phyloP scores from a whole-genome alignment of 2,329 filamentous ascomycete genomes.

The Penicillium sp. region DNA sequence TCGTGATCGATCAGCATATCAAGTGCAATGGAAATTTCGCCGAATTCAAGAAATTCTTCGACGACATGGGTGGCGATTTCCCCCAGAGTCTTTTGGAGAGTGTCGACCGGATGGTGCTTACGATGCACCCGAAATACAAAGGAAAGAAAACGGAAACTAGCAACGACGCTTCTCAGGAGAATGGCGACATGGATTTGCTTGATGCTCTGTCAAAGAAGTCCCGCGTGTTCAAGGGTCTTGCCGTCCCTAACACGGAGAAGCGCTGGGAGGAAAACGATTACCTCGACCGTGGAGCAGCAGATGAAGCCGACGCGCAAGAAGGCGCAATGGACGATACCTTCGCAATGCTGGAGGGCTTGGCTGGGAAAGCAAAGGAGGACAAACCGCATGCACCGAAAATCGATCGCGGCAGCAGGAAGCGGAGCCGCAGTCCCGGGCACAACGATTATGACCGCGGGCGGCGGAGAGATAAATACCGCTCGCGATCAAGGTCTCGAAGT shows the following conservation, averaged over 20 bases:
- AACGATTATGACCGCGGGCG: constrained; percentile 50
- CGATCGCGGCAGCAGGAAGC: constrained; percentile 47
- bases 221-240: constrained; percentile 83
- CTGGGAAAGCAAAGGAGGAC: constrained; percentile 57
- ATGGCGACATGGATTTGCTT: constrained; percentile 43
- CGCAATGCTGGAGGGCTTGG: constrained; percentile 81
- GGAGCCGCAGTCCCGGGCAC: constrained; percentile 51
- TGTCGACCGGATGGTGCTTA: constrained; percentile 80
- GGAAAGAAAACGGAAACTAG: constrained; percentile 42
- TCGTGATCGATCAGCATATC: constrained; percentile 84
- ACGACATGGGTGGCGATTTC: constrained; percentile 75
- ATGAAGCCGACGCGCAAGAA: constrained; percentile 42
- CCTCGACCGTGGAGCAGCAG: constrained; percentile 30
- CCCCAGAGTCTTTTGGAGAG: constrained; percentile 84
- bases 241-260: constrained; percentile 73
- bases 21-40: constrained; percentile 62
- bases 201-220: constrained; percentile 65
- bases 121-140: constrained; percentile 89
- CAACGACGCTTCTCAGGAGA: constrained; percentile 38
- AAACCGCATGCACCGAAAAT: constrained; percentile 34
- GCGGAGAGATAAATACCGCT: constrained; percentile 44
- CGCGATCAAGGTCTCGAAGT: constrained; percentile 52
- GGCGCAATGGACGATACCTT: constrained; percentile 90
- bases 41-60: constrained; percentile 73
- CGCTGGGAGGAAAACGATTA: constrained; percentile 52